A percentile compares a stretch with the other conserved stretches of the same genome.
Conservation (phyloP, 495 filamentous ascomycete genomes). For the Talaromyces liani region DNA sequence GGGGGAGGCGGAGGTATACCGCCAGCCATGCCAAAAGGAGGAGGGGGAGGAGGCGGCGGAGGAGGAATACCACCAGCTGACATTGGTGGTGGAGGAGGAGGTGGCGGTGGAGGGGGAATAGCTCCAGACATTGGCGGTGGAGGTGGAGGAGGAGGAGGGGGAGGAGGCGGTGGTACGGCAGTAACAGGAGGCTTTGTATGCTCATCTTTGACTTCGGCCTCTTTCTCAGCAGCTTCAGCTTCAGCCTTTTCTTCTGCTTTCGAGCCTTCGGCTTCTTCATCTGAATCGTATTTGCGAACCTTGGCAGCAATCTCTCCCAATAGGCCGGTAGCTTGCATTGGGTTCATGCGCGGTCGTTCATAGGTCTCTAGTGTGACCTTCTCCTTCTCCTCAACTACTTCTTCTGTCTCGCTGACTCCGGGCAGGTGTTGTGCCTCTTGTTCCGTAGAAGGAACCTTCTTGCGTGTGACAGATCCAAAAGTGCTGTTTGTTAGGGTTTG, state of each 20-base stretch:
- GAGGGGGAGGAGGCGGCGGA: slow-evolving; percentile 43
- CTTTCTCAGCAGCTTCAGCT: slow-evolving; percentile 14
- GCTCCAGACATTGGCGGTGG: slow-evolving; percentile 30
- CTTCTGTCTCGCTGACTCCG: slow-evolving; percentile 28
- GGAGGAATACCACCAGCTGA: slow-evolving; percentile 37
- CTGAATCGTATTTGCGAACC: slow-evolving; percentile 68
- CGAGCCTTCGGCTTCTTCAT: slow-evolving; percentile 52
- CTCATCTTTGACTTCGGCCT: slow-evolving; percentile 10
- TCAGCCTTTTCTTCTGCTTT: slow-evolving; percentile 41
- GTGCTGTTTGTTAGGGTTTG: slow-evolving; percentile 46
- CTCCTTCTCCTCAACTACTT: slow-evolving; percentile 39
- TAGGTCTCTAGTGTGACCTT: slow-evolving; percentile 61
- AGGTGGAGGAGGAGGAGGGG: slow-evolving; percentile 35
- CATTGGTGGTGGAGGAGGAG: slow-evolving; percentile 35
- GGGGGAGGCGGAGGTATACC: slow-evolving; percentile 43
- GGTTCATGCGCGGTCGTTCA: slow-evolving; percentile 65
- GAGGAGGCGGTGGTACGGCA: slow-evolving; percentile 40
- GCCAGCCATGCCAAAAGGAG: slow-evolving; percentile 23
- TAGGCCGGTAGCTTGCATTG: slow-evolving; percentile 64
- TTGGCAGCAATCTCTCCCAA: slow-evolving; percentile 76
- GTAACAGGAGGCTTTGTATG: slow-evolving; percentile 36
- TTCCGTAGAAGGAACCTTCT: slow-evolving; percentile 45
- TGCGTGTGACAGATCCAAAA: slow-evolving; percentile 59
- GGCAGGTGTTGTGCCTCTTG: slow-evolving; percentile 33
- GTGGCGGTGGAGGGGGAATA: slow-evolving; percentile 29